Conservation (phyloP, 768 basidiomycete genomes). For the Boletus vinaceobasis region DNA sequence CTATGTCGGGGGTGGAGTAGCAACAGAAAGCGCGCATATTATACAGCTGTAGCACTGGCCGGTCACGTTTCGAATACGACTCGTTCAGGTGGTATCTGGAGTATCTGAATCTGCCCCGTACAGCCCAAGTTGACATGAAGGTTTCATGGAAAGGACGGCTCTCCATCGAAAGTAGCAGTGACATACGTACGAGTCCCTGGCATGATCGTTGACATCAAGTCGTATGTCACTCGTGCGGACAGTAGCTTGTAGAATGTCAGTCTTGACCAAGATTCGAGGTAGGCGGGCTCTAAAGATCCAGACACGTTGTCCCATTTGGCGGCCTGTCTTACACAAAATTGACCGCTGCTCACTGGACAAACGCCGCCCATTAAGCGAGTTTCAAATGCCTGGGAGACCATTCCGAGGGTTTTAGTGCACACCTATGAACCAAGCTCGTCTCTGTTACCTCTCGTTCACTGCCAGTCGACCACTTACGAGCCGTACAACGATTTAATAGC, state of each 20-base stretch:
- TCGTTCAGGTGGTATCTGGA: slow-evolving; percentile 8
- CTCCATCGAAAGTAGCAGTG: slow-evolving; percentile 15
- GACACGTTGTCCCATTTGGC: slow-evolving; percentile 17
- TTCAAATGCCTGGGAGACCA: slow-evolving; percentile 15
- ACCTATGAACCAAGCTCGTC: slow-evolving; percentile 2
- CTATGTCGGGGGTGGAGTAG: slow-evolving; percentile 4
- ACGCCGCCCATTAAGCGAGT: slow-evolving; percentile 11
- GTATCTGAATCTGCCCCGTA: slow-evolving; percentile 7
- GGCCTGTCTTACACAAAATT: slow-evolving; percentile 12
- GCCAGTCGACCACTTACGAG: not conserved
- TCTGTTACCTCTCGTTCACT: not conserved
- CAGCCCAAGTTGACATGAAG: slow-evolving; percentile 15
- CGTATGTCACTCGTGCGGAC: slow-evolving; percentile 4
- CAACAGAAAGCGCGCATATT: slow-evolving; percentile 14
- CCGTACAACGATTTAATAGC: not conserved
- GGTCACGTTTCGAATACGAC: slow-evolving; percentile 29
- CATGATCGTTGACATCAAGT: slow-evolving; percentile 16
- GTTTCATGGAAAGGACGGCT: slow-evolving; percentile 6
- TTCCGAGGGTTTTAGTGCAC: slow-evolving; percentile 18
- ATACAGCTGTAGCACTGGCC: slow-evolving; percentile 15
- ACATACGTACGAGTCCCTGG: slow-evolving; percentile 14
- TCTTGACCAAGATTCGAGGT: slow-evolving; percentile 3
- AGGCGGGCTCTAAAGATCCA: not conserved
- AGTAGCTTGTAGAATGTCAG: not conserved
- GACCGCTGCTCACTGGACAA: not conserved